These are phyloP conservation scores for Persicaria tinctoria DNA, from an alignment of 148 eudicot genomes.

Conservation along the genomic window DNA sequence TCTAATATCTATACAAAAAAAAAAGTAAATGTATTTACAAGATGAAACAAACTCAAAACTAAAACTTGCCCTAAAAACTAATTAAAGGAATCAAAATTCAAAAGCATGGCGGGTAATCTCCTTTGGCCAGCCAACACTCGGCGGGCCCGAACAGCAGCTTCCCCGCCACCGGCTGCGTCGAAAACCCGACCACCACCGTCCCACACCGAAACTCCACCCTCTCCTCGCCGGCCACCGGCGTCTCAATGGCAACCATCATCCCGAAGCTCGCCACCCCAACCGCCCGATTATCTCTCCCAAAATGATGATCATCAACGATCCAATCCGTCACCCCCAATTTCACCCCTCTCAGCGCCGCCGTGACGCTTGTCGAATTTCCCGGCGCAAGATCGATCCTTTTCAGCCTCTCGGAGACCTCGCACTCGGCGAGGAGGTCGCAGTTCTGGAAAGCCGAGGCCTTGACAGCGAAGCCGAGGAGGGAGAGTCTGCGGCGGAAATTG, in stretches of 20 bases:
- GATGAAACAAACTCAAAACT: no score
- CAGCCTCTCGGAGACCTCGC: no score
- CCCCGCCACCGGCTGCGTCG: not conserved
- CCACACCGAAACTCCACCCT: not conserved
- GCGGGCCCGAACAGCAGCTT: not conserved
- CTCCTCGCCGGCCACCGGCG: not conserved
- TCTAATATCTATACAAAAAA: no score
- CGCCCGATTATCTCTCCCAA: not conserved
- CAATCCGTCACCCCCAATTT: not conserved
- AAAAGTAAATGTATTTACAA: no score
- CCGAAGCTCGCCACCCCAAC: not conserved
- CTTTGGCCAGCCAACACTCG: not conserved
- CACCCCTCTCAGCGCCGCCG: not conserved
- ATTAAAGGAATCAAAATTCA: not conserved
- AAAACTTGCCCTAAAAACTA: not conserved
- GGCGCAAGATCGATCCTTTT: no score
- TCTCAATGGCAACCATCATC: not conserved
- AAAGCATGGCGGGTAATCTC: not conserved
- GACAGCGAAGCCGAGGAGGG: not conserved
- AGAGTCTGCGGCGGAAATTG: not conserved
- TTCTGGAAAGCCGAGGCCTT: not conserved
- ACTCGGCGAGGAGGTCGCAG: not conserved
- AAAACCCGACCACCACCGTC: not conserved
- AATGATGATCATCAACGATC: not conserved
- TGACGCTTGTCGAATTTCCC: not conserved